phyloP scores from a whole-genome alignment of 257 asterid genomes.

The Nicotiana otophora region DNA sequence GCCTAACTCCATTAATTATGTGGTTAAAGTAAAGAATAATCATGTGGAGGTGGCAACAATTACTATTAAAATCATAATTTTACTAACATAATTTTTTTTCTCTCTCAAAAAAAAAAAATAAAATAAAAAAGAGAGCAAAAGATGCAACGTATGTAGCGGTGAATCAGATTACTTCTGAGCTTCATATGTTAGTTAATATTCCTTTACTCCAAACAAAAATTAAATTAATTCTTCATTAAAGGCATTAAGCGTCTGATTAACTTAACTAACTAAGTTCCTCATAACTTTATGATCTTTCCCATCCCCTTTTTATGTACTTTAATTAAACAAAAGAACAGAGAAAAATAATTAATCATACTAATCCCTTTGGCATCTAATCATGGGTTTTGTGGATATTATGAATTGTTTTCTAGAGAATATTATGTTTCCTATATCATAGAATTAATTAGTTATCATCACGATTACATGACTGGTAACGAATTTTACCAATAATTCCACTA shows the following conservation, averaged over 20 bases:
- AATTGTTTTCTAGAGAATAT: neutral
- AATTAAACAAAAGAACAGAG: no score
- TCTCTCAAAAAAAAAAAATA: no score
- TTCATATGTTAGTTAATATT: neutral
- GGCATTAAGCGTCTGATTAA: neutral
- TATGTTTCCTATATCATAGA: neutral
- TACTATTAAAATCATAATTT: no score
- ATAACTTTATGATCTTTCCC: neutral
- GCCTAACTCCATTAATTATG: neutral
- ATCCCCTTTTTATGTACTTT: neutral
- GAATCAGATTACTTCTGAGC: neutral
- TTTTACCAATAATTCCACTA: neutral
- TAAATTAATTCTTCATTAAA: neutral
- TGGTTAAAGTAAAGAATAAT: neutral
- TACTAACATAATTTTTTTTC: neutral
- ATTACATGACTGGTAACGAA: neutral
- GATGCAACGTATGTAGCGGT: neutral
- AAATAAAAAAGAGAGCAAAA: neutral
- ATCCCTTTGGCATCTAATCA: neutral
- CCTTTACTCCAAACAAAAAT: neutral
- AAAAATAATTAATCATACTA: no score
- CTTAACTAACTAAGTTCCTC: neutral
- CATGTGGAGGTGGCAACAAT: no score
- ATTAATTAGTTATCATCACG: neutral
- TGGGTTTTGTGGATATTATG: neutral